Evolutionary conservation across 306 rosid species (phyloP), one percentile per base, ranked within the genome.

Genomic region (Castanea sativa): DNA sequence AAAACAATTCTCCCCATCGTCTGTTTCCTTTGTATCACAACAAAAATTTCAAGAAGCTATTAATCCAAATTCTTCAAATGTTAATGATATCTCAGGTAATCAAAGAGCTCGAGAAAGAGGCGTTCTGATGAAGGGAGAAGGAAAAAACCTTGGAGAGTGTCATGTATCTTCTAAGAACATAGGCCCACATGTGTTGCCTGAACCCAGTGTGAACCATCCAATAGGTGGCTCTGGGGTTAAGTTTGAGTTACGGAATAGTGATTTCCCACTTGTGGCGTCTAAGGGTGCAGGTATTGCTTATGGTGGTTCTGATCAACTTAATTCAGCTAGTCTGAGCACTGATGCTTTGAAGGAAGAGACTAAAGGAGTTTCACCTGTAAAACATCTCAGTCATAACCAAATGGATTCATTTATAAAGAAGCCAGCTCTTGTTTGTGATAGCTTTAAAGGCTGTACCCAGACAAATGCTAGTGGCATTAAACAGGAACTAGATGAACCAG

Each of bases 91-190:
- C 61, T 85, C 87, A 76, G 69, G 51, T 57, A 58, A 59, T 76
- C 83, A 81, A 81, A 86, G 85, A 73, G 76, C 83, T 61, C 75
- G 45, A 76, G 89, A 78, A 61, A 76, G 78, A 55, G 87, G 81
- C 75, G 60, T 58, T 80, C 71, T 79, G 78, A 84, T 71, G 87
- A 90, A 79, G 27, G 78, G 57, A 73, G 93, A 86, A 81, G 81
- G 73, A 74, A 89, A 88, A 76, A 85, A 29, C 75, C 74, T 58
- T 60, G 84, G 84, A 75, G 89, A 84, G 76, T 73, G 83, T 68
- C 86, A 20, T 43, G 70, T 76, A 56, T 86, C 90, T 74, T 90
- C 90, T 83, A 89, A 76, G 19, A 52, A 38, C 73, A 73, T 55
- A 25, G 89, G 89, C 78, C 83, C 94, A 79, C 75, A 52, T 52